Evolutionary conservation across 179 eudicot species (phyloP), one percentile per base, ranked within the genome.

Genomic region (Heliamphora pulchella): DNA sequence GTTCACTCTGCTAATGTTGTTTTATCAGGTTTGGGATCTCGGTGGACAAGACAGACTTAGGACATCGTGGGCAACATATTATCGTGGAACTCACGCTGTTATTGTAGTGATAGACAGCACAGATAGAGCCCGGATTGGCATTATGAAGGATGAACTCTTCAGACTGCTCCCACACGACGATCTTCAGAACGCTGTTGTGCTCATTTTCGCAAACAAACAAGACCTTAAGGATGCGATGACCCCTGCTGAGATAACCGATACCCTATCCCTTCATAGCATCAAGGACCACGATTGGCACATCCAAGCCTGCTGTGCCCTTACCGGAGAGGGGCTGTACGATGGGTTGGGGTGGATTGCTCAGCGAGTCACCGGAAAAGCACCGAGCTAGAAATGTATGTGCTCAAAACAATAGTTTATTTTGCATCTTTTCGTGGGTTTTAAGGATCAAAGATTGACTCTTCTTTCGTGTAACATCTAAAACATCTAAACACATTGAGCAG

Each of bases 241-340:
- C 17, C 91, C 99, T 0, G 98, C 93, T 20, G 99, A 96, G 88
- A 90, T 96, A 58, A 96, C 99, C 0, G 98, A 96, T 76, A 98
- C 98, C 31, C 90, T 94, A 6, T 94, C 98, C 13, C 96, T 94
- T 15, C 98, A 94, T 80, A 93, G 97, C 82, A 93, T 94, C 69
- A 92, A 94, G 86, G 86, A 94, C 71, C 98, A 94, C 18, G 99
- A 96, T 71, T 96, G 99, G 99, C 99, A 96, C 81, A 96, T 96
- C 63, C 99, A 96, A 79, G 96, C 97, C 67, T 92, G 98, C 83
- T 81, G 81, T 77, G 90, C 99, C 53, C 89, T 94, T 41, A 94
- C 99, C 1, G 99, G 98, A n/a, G 99, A 96, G 18, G 99, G 99
- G 20, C 83, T 96, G 69, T 96, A 94, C 67, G 99, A 96, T 83